A percentile compares a stretch with the other conserved stretches of the same genome.
phyloP scores from a whole-genome alignment of 1,139 yeast genomes.

The Suhomyces chickasaworum region DNA sequence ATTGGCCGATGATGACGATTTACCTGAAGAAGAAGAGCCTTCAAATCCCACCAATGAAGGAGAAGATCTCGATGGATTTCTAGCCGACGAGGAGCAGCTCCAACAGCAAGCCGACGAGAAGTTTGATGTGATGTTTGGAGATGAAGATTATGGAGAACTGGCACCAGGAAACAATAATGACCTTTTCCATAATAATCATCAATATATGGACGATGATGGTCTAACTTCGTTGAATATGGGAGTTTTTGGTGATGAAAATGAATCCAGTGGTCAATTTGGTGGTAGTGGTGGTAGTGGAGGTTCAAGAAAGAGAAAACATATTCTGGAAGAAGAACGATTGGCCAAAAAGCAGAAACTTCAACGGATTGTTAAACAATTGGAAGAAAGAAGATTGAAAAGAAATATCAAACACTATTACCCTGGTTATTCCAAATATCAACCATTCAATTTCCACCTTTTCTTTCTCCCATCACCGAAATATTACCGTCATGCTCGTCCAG shows the following conservation, averaged over 20 bases:
- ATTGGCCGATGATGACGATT: conserved; percentile 81
- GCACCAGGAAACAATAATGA: conserved; percentile 14
- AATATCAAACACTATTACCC: conserved; percentile 61
- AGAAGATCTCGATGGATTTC: conserved; percentile 10
- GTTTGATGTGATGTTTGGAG: conserved; percentile 55
- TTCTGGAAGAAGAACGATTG: conserved; percentile 23
- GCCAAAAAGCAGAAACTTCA: conserved; percentile 30
- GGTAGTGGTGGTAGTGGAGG: conserved; percentile 17
- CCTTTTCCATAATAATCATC: conserved; percentile 25
- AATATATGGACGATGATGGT: conserved; percentile 45
- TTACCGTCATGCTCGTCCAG: conserved; percentile 55
- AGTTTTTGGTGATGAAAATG: conserved; percentile 34
- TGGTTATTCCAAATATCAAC: conserved; percentile 54
- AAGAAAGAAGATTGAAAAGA: conserved; percentile 34
- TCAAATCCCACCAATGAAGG: conserved; percentile 8
- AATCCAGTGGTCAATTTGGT: conserved; percentile 5
- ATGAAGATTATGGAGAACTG: conserved; percentile 22
- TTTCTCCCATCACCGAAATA: conserved; percentile 65
- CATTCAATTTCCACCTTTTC: conserved; percentile 65
- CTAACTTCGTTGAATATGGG: conserved; percentile 43
- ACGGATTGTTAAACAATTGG: conserved; percentile 34
- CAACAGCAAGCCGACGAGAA: conserved; percentile 36
- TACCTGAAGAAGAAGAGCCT: conserved; percentile 44
- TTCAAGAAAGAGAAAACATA: conserved; percentile 22
- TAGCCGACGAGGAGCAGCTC: conserved; percentile 26